Evolutionary conservation across 495 filamentous ascomycete species (phyloP).

Genomic region (Terfezia claveryi): DNA sequence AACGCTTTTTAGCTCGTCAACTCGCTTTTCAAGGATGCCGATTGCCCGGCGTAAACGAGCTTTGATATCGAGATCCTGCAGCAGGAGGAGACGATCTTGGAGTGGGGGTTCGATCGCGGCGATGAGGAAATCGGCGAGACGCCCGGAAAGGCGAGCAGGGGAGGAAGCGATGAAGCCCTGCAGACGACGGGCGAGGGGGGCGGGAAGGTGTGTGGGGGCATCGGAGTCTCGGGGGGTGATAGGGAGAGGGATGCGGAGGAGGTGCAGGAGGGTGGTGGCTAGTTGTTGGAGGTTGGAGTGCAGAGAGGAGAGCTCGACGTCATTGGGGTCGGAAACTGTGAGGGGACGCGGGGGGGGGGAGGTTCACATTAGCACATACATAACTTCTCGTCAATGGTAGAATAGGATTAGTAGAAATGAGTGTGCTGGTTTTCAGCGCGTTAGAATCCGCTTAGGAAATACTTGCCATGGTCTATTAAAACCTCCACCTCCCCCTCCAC

Average conservation of each 20-base stretch:
- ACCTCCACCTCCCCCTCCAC: slow-evolving; percentile 53
- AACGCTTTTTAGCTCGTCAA: slow-evolving; percentile 53
- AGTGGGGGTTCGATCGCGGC: slow-evolving; percentile 66
- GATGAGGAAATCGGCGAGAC: slow-evolving; percentile 89
- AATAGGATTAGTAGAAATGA: slow-evolving; percentile 25
- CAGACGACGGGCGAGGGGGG: slow-evolving; percentile 60
- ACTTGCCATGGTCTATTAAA: slow-evolving; percentile 22
- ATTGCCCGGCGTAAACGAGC: slow-evolving; percentile 58
- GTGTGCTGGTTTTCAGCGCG: no score
- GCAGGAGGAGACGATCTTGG: slow-evolving; percentile 70
- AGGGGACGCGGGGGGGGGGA: no score
- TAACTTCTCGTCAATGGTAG: background rate
- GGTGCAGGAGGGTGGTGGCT: slow-evolving; percentile 29
- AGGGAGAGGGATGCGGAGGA: slow-evolving; percentile 46
- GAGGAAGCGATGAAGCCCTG: slow-evolving; percentile 67
- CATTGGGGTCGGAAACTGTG: background rate
- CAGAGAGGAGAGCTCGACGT: background rate
- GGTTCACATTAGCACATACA: background rate
- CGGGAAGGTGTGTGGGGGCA: slow-evolving; percentile 37
- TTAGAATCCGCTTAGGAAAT: slow-evolving; percentile 3
- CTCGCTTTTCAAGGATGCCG: slow-evolving; percentile 56
- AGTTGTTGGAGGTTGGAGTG: slow-evolving; percentile 4
- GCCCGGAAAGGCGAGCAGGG: slow-evolving; percentile 53
- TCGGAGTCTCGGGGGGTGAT: slow-evolving; percentile 54
- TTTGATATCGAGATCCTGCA: slow-evolving; percentile 53